Evolutionary conservation across 495 filamentous ascomycete species (phyloP), one percentile per base, ranked within the genome.

Genomic region (Penicillium bovifimosum): DNA sequence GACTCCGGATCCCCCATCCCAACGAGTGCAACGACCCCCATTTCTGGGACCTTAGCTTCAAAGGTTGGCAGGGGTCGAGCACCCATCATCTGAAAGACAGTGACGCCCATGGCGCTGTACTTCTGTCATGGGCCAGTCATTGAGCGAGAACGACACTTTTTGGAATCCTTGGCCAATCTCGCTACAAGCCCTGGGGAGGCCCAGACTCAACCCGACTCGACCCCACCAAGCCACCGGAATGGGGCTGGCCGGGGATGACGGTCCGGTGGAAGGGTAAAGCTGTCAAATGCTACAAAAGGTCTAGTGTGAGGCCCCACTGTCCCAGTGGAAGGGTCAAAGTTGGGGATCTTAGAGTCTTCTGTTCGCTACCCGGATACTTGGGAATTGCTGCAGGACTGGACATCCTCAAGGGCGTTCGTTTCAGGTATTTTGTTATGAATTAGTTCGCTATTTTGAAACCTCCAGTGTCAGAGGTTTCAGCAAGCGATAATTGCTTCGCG

Each of bases 231-330:
- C 29, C 48, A 50, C 28, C 26, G 20, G 44, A 42, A 13, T 55
- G 48, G 46, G 42, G 55, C 61, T 58, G 61, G 44, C 38, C 62
- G 63, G 55, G 61, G 61, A 57, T 32, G 36, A 10, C 63, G 63
- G 63, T 42, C 63, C 63, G 63, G 58, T 11, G n/a, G 11, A 26
- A 41, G 45, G 48, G 48, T 61, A 66, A 61, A 48, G 58, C 63
- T 66, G 63, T 66, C 63, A 66, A 53, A 54, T 44, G 9, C 27
- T 31, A 16, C 24, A 36, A 46, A 5, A 0, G 43, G 56, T 17
- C 34, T 55, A 55, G 55, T 7, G 31, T 13, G 26, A 24, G 28
- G 11, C 14, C 28, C 51, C 55, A 36, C 48, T 34, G 10, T 13
- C 47, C 47, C 53, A 36, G 39, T 10, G 41, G 39, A 34, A 55